Conservation (phyloP, 2,329 filamentous ascomycete species). For the Colletotrichum truncatum region DNA sequence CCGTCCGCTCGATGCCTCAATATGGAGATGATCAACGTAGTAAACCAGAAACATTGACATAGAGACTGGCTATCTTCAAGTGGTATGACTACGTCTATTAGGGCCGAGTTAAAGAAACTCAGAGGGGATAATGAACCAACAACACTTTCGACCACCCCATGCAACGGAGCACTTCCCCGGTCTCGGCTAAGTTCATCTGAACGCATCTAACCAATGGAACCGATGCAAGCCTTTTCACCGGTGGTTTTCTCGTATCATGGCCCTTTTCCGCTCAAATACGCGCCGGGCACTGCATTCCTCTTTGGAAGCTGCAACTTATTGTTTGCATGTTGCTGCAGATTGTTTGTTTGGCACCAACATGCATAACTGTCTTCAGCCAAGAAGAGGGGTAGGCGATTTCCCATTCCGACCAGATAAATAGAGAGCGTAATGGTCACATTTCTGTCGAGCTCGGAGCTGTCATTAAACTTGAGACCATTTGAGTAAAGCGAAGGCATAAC, state of each 20-base stretch:
- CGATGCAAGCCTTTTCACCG: neutral
- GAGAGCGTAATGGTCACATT: neutral
- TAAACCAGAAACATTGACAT: no score
- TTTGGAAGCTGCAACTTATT: neutral
- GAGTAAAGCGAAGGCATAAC: neutral
- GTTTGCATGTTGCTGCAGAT: neutral
- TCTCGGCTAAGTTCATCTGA: neutral
- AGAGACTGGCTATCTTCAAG: no score
- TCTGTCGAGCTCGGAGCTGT: neutral
- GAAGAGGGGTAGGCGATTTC: neutral
- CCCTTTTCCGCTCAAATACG: neutral
- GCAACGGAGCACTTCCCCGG: neutral
- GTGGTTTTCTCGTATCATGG: neutral
- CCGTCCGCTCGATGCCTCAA: no score
- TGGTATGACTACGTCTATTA: no score
- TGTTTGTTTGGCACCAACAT: neutral
- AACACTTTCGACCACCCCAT: neutral
- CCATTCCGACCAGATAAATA: neutral
- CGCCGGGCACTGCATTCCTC: neutral
- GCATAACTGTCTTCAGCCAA: neutral
- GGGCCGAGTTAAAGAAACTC: neutral
- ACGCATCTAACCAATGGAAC: neutral
- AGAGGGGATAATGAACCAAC: neutral
- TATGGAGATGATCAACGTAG: no score
- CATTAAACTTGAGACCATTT: neutral